Evolutionary conservation across 2,329 filamentous ascomycete species (phyloP), one percentile per base, ranked within the genome.

Genomic region (Nigrograna mackinnonii): DNA sequence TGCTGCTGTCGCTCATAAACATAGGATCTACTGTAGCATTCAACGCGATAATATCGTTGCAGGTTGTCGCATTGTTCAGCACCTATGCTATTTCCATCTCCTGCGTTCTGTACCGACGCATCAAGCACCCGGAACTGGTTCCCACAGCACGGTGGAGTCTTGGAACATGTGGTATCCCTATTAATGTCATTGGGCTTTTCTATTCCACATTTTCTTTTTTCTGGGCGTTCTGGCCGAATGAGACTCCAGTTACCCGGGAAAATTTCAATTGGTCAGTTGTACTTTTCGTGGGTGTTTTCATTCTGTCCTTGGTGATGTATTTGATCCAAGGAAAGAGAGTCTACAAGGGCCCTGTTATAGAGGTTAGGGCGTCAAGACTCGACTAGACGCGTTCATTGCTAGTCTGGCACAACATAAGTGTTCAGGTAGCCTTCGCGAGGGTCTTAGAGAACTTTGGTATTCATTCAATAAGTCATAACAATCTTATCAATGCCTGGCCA

Each of bases 241-340:
- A 42, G 4, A 35, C 31, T 4, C 21, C 43, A 12, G 18, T 40
- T 4, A 41, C 43, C 2, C 9, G 26, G 13, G 44, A n/a, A 16
- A 69, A 62, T 6, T 76, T 77, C 72, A 76, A 77, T 42, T 77
- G 73, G 72, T 66, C 62, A 20, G 52, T 67, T 18, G 52, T 61
- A 3, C 71, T 76, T 52, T 77, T 71, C 44, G 64, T 67, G 5
- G 62, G 56, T 0, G 60, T 72, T 17, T 51, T 76, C 22, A 53
- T 69, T 12, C 69, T 75, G 38, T 69, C 74, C 3, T 53, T 67
- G 6, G 41, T 66, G 0, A 77, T 70, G 42, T 78, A 76, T 47
- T 51, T 56, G 13, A n/a, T 70, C 3, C 44, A 50, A 19, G 75
- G 72, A 6, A 58, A 63, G 39, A 58, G 71, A 38, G 55, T 58